Conservation (phyloP, 352 stramenopile species). For the Pythium insidiosum region DNA sequence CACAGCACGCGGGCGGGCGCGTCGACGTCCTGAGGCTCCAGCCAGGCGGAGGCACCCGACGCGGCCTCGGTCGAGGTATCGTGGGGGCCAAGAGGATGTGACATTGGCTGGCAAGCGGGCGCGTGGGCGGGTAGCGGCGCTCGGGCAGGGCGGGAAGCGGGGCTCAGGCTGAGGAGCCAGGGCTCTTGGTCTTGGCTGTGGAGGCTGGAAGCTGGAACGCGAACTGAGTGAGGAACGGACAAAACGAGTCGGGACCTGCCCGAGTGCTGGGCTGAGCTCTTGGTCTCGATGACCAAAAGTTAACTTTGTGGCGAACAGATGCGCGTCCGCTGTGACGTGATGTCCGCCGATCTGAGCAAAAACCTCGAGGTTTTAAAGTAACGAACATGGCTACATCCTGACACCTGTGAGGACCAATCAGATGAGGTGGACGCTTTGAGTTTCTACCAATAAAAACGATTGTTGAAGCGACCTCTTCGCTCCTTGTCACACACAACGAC, state of each 20-base stretch:
- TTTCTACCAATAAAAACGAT: too few species aligned
- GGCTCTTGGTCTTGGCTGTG: not conserved
- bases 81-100: too few species aligned
- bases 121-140: too few species aligned
- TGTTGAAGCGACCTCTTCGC: too few species aligned
- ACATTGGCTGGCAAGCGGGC: too few species aligned
- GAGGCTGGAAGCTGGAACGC: not conserved
- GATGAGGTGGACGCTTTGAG: too few species aligned
- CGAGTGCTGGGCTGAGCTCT: not conserved
- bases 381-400: slow-evolving; percentile 9
- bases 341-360: too few species aligned
- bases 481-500: too few species aligned
- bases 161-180: not conserved
- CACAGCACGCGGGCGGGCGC: slow-evolving; percentile 20
- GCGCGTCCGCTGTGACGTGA: too few species aligned
- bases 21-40: slow-evolving; percentile 1
- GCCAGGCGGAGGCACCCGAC: not conserved
- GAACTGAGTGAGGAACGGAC: not conserved
- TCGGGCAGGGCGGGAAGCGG: not conserved
- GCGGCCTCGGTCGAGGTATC: not conserved
- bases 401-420: not conserved
- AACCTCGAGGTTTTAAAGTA: slow-evolving; percentile 4
- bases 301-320: too few species aligned
- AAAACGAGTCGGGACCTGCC: not conserved
- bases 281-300: too few species aligned